These are phyloP conservation scores for Alternaria metachromatica DNA, from an alignment of 2,329 filamentous ascomycete species.

Conservation along the genomic window DNA sequence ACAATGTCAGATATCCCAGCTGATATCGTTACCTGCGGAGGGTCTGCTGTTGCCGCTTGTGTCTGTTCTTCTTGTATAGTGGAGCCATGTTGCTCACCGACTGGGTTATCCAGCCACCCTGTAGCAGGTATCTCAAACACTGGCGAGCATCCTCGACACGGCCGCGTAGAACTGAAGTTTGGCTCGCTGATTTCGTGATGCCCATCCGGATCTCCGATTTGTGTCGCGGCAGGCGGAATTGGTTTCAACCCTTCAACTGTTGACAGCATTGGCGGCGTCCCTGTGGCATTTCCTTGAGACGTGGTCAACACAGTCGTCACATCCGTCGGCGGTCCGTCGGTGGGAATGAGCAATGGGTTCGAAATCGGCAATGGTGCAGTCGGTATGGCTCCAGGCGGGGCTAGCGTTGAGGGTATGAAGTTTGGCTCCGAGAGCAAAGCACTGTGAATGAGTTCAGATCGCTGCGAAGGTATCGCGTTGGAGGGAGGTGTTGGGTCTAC, in stretches of 20 bases:
- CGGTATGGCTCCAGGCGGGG: slow-evolving; percentile 1
- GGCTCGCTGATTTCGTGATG: slow-evolving; percentile 43
- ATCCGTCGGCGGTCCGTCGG: slow-evolving; percentile 5
- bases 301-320: background rate
- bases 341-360: slow-evolving; percentile 8
- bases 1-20: slow-evolving; percentile 25
- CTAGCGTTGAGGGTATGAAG: slow-evolving; percentile 13
- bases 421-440: background rate
- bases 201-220: slow-evolving; percentile 35
- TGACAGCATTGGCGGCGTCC: slow-evolving; percentile 22
- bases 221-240: slow-evolving; percentile 30
- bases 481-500: slow-evolving; percentile 2
- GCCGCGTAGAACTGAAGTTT: slow-evolving; percentile 33
- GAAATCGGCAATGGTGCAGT: slow-evolving; percentile 5
- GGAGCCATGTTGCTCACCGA: slow-evolving; percentile 28
- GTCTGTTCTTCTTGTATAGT: background rate
- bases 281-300: slow-evolving; percentile 8
- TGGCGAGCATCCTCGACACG: slow-evolving; percentile 37
- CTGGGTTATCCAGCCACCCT: slow-evolving; percentile 29
- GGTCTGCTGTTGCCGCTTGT: slow-evolving; percentile 2
- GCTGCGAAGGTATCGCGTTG: slow-evolving; percentile 16
- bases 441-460: background rate
- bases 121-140: slow-evolving; percentile 35
- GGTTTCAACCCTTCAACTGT: slow-evolving; percentile 34
- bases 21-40: slow-evolving; percentile 19